Percentiles rank a stretch among this genome's conserved stretches.
Conservation (phyloP, 1,284 basidiomycete species). For the Takashimella koratensis region DNA sequence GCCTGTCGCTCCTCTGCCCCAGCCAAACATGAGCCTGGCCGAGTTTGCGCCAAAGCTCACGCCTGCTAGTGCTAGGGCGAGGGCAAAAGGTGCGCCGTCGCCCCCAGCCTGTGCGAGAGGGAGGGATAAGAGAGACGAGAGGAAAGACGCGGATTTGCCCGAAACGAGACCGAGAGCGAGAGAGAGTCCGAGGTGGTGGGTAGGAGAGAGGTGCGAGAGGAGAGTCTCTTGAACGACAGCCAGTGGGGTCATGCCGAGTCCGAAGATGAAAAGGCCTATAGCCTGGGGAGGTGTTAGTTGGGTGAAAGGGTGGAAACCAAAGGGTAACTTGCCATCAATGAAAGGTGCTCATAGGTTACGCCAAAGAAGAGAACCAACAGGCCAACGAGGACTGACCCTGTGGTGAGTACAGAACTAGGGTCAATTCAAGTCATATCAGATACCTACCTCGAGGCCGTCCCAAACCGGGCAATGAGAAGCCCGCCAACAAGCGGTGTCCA, state of each 20-base stretch:
- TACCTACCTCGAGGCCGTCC: constrained; percentile 22
- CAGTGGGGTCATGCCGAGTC: constrained; percentile 70
- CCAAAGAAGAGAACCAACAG: constrained; percentile 35
- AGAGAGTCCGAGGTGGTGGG: constrained; percentile 69
- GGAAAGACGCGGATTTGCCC: constrained; percentile 70
- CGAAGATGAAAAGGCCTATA: constrained; percentile 59
- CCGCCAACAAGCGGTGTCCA: constrained; percentile 75
- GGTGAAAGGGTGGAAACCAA: neutral
- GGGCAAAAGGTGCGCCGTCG: constrained; percentile 67
- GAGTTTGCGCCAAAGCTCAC: constrained; percentile 66
- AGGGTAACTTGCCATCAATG: constrained; percentile 18
- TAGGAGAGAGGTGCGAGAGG: constrained; percentile 66
- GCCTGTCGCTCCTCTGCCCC: constrained; percentile 62
- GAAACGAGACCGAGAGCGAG: constrained; percentile 73
- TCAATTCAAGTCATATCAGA: constrained; percentile 15
- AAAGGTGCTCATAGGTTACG: constrained; percentile 12
- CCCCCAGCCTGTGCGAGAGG: constrained; percentile 53
- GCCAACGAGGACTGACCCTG: constrained; percentile 65
- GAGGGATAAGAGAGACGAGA: constrained; percentile 63
- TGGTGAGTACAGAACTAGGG: constrained; percentile 69
- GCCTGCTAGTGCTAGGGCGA: constrained; percentile 60
- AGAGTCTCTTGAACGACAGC: constrained; percentile 53
- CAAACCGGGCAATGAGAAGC: constrained; percentile 60
- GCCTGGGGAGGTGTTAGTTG: constrained; percentile 8
- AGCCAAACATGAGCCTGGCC: constrained; percentile 62